A percentile compares a stretch with the other conserved stretches of the same genome.
These are phyloP conservation scores for Phytophthora crassamura DNA, from an alignment of 352 stramenopile genomes.

Conservation along the genomic window DNA sequence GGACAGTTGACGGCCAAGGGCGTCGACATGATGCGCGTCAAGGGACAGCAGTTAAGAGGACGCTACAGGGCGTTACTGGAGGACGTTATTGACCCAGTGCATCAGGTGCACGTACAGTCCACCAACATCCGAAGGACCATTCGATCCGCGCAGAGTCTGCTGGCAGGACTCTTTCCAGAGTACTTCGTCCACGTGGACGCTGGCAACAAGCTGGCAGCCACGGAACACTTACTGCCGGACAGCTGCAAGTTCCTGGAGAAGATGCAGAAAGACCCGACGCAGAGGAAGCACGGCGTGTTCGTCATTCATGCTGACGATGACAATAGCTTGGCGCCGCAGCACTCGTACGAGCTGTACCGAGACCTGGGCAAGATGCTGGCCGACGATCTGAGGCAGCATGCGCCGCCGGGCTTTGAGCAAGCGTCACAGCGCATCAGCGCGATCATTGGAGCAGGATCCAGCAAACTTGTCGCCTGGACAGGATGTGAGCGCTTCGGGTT, in stretches of 20 bases:
- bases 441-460: slow-evolving; percentile 46
- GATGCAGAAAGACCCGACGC: slow-evolving; percentile 4
- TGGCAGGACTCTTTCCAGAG: slow-evolving; percentile 71
- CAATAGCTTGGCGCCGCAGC: slow-evolving; percentile 60
- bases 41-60: slow-evolving; percentile 51
- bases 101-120: slow-evolving; percentile 72
- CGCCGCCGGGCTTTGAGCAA: slow-evolving; percentile 47
- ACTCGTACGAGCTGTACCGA: slow-evolving; percentile 72
- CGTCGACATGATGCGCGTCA: slow-evolving; percentile 65
- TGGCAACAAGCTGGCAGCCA: slow-evolving; percentile 12
- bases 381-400: slow-evolving; percentile 57
- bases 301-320: slow-evolving; percentile 63
- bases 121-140: slow-evolving; percentile 84
- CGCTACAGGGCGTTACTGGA: slow-evolving; percentile 53
- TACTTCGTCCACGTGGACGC: slow-evolving; percentile 39
- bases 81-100: slow-evolving; percentile 35
- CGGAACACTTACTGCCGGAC: slow-evolving; percentile 12
- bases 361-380: slow-evolving; percentile 57
- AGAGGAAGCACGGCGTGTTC: slow-evolving; percentile 16
- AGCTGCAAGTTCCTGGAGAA: slow-evolving; percentile 24
- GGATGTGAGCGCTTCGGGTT: slow-evolving; percentile 47
- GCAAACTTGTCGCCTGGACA: slow-evolving; percentile 67
- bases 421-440: slow-evolving; percentile 49
- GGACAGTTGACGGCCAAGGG: slow-evolving; percentile 78
- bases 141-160: slow-evolving; percentile 70